Conservation (phyloP, 805 yeast species). For the Starmerella apicola region DNA sequence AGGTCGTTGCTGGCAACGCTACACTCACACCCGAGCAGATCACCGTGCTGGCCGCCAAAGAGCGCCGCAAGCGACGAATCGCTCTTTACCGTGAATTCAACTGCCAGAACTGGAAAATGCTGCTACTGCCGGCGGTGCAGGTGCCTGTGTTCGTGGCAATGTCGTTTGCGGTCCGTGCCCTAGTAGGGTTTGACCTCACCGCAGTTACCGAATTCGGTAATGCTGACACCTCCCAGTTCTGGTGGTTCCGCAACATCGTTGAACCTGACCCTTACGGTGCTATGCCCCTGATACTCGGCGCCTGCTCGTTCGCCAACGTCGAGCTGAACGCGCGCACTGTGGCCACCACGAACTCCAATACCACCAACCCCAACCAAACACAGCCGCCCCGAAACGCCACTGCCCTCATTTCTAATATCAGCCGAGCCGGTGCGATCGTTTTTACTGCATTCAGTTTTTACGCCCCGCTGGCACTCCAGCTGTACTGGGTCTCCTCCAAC, state of each 20-base stretch:
- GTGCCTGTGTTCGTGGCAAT: slow-evolving; percentile 77
- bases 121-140: slow-evolving; percentile 61
- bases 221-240: slow-evolving; percentile 31
- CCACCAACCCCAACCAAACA: too few species aligned
- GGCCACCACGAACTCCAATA: slow-evolving; percentile 19
- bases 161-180: slow-evolving; percentile 59
- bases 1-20: slow-evolving; percentile 24
- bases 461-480: slow-evolving; percentile 67
- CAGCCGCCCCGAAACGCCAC: too few species aligned
- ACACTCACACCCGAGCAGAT: slow-evolving; percentile 68
- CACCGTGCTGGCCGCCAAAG: slow-evolving; percentile 58
- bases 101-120: slow-evolving; percentile 68
- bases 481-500: slow-evolving; percentile 90
- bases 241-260: slow-evolving; percentile 52
- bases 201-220: slow-evolving; percentile 21
- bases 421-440: slow-evolving; percentile 64
- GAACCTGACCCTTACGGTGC: slow-evolving; percentile 47
- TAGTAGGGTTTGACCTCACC: slow-evolving; percentile 44
- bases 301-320: slow-evolving; percentile 58
- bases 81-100: slow-evolving; percentile 49
- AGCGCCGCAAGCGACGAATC: slow-evolving; percentile 63
- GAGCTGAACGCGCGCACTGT: slow-evolving; percentile 67
- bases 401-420: slow-evolving; percentile 42
- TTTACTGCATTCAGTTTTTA: slow-evolving; percentile 76
- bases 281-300: slow-evolving; percentile 62